Conservation (phyloP, 495 filamentous ascomycete genomes). For the Penicillium ucsense region DNA sequence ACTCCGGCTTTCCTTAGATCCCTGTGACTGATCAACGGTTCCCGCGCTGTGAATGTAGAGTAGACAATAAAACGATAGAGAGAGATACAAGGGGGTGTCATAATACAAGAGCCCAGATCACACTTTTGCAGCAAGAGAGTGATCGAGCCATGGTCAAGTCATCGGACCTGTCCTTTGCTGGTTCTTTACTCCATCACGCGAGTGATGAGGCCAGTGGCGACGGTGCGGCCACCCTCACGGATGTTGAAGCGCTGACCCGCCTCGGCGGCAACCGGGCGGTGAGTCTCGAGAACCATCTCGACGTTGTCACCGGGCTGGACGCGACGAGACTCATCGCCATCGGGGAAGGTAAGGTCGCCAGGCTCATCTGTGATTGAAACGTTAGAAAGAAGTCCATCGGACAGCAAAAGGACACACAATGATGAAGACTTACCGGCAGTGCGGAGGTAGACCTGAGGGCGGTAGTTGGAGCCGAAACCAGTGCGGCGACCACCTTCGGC, state of each 20-base stretch:
- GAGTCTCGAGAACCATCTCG: constrained; percentile 80
- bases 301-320: constrained; percentile 98
- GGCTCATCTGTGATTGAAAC: constrained; percentile 54
- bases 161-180: constrained; percentile 11
- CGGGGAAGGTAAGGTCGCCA: constrained; percentile 70
- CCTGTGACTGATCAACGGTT: constrained; percentile 23
- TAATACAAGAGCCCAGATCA: constrained; percentile 23
- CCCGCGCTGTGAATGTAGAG: constrained; percentile 27
- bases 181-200: constrained; percentile 48
- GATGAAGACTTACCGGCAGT: constrained; percentile 56
- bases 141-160: constrained; percentile 1
- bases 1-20: constrained; percentile 30
- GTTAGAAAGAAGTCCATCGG: constrained; percentile 1
- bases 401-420: too few relatives aligned
- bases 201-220: constrained; percentile 86
- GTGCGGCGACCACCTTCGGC: constrained; percentile 96
- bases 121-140: constrained; percentile 1
- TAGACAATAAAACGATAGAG: constrained; percentile 23
- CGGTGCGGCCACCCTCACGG: constrained; percentile 88
- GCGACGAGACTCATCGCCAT: constrained; percentile 63
- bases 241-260: constrained; percentile 89
- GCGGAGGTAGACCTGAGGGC: constrained; percentile 88
- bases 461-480: constrained; percentile 87
- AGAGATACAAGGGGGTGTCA: constrained; percentile 12
- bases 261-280: constrained; percentile 77